phyloP scores from a whole-genome alignment of 2,329 filamentous ascomycete species.

The Magnaporthiopsis rhizophila region DNA sequence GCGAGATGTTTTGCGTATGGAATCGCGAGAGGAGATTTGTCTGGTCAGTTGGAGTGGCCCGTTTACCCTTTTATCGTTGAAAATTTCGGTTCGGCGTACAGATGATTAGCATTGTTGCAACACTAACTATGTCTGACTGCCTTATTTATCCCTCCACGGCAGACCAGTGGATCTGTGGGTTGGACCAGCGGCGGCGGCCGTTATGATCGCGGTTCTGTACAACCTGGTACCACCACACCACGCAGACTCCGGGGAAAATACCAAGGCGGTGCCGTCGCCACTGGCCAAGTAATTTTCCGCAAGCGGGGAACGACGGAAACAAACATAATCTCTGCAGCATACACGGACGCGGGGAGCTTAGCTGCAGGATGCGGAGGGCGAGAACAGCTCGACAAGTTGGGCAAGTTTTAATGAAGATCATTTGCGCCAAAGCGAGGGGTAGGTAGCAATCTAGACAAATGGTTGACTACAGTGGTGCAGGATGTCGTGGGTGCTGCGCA shows the following conservation, averaged over 20 bases:
- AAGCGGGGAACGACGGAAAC: neutral
- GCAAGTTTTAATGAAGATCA: neutral
- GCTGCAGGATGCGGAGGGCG: neutral
- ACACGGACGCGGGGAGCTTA: neutral
- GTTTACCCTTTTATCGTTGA: neutral
- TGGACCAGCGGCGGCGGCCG: no score
- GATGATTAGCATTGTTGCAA: no score
- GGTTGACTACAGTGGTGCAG: no score
- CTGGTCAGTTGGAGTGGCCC: neutral
- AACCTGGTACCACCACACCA: neutral
- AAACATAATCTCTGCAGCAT: neutral
- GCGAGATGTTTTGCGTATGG: neutral
- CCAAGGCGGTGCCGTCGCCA: neutral
- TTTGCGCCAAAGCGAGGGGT: neutral
- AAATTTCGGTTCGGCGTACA: no score
- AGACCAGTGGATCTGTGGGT: neutral
- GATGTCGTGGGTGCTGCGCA: neutral
- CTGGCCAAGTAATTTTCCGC: neutral
- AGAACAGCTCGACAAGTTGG: neutral
- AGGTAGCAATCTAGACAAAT: neutral
- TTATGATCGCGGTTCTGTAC: neutral
- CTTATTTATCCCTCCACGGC: no score
- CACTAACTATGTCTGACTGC: no score
- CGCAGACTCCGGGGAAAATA: neutral
- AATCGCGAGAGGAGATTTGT: neutral